A percentile compares a stretch with the other conserved stretches of the same genome.
Conservation (phyloP, 2,329 filamentous ascomycete species). For the Xylariaceae sp. region DNA sequence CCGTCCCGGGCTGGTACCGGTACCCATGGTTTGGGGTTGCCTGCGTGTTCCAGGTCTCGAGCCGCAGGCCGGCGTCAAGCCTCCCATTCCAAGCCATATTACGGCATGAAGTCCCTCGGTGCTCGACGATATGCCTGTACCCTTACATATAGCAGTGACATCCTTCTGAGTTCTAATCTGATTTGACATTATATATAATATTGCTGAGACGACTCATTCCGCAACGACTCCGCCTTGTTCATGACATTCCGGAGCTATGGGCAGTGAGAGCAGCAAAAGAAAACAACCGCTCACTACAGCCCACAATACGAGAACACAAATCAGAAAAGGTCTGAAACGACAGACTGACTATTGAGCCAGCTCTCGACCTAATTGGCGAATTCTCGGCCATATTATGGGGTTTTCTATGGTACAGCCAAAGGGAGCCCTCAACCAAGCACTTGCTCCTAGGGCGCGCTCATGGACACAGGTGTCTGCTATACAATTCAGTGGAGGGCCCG, state of each 20-base stretch:
- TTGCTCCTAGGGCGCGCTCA: neutral
- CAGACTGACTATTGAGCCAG: neutral
- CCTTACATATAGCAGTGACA: too few relatives aligned
- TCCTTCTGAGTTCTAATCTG: too few relatives aligned
- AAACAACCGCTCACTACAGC: neutral
- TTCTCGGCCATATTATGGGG: neutral
- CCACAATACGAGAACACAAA: neutral
- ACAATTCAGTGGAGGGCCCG: too few relatives aligned
- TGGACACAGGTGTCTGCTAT: too few relatives aligned
- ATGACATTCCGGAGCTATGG: neutral
- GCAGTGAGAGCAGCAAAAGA: neutral
- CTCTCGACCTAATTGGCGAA: neutral
- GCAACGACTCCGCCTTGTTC: neutral
- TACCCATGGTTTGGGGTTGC: too few relatives aligned
- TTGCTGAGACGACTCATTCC: conserved; percentile 1
- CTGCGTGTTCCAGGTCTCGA: too few relatives aligned
- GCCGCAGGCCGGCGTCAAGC: too few relatives aligned
- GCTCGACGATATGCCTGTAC: too few relatives aligned
- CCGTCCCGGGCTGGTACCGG: too few relatives aligned
- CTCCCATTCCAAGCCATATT: too few relatives aligned
- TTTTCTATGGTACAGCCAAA: neutral
- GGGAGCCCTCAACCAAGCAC: neutral
- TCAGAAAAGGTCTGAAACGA: neutral
- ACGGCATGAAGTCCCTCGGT: too few relatives aligned
- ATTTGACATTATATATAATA: neutral